Percentiles rank a stretch among this genome's conserved stretches.
Conservation (phyloP, 164 flowering plant species). For the Dillenia turbinata region DNA sequence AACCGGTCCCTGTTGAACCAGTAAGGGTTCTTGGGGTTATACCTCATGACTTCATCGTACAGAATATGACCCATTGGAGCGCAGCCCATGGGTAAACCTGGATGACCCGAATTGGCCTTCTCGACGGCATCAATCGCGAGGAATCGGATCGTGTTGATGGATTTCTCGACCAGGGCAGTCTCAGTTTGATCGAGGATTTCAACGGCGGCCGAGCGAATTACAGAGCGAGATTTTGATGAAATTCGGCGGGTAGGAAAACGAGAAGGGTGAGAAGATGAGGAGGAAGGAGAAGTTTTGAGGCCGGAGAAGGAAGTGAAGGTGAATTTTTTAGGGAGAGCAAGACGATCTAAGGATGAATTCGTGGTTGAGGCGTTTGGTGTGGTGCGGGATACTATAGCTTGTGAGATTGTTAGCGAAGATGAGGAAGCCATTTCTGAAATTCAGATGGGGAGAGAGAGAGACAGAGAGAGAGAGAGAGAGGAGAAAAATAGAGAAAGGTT, state of each 20-base stretch:
- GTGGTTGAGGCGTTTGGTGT: slow-evolving; percentile 24
- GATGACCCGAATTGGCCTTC: slow-evolving; percentile 98
- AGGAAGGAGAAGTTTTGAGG: slow-evolving; percentile 22
- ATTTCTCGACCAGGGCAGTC: slow-evolving; percentile 59
- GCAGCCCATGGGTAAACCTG: slow-evolving; percentile 98
- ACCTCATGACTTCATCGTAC: slow-evolving; percentile 90
- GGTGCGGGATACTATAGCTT: slow-evolving; percentile 24
- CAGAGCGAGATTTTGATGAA: slow-evolving; percentile 9
- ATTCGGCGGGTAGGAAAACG: slow-evolving; percentile 13
- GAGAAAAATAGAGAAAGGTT: slow-evolving; percentile 6
- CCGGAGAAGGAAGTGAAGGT: slow-evolving; percentile 3
- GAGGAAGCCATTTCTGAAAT: slow-evolving; percentile 35
- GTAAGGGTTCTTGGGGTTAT: slow-evolving; percentile 91
- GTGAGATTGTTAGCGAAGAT: slow-evolving; percentile 35
- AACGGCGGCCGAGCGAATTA: slow-evolving; percentile 45
- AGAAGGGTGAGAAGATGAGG: slow-evolving; percentile 32
- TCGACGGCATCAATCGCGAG: slow-evolving; percentile 95
- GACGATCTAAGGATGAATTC: slow-evolving; percentile 20
- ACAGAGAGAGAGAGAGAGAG: slow-evolving; percentile 5
- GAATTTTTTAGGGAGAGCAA: slow-evolving; percentile 9
- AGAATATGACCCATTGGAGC: slow-evolving; percentile 96
- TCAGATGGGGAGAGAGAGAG: slow-evolving; percentile 5
- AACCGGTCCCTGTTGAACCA: slow-evolving; percentile 98
- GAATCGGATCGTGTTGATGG: slow-evolving; percentile 84
- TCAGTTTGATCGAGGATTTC: slow-evolving; percentile 59